Base-by-base conservation (phyloP, 2,329 filamentous ascomycete genomes). In the Nemania sp. region DNA sequence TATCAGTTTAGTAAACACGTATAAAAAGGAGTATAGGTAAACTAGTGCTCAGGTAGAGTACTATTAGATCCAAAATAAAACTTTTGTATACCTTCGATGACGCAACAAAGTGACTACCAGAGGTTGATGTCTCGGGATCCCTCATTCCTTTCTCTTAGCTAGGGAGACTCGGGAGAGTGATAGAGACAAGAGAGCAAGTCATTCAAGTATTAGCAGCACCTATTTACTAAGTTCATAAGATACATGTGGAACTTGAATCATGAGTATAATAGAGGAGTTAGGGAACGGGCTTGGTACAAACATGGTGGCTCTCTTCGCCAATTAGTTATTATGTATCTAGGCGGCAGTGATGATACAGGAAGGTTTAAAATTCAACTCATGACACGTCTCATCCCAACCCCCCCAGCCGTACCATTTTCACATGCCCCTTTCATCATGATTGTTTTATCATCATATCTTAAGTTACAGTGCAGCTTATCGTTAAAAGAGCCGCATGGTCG, bases 251-350 rank as follows among this genome's bases (percentile, higher is more conserved):
- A 45, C 5, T 5, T n/a, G 20, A 20, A 29, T 55, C 29, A 49
- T 35, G n/a, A 26, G 15, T 32, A 27, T 5, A 43, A 32, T 18
- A 38, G 41, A 18, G 32, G 4, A 10, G 18, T 18, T 27, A 5
- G 49, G 18, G 22, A 51, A 27, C 2, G 11, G n/a, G 20, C 29
- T 27, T 5, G 18, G 6, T 18, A 27, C 15, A 27, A 26, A 51
- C 51, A 63, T 15, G 13, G 22, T 32, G 5, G 5, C 18, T 20
- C 15, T 35, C 35, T 41, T 60, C 18, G 18, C 27, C 10, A 52
- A 69, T 67, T 64, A 69, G 55, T 18, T 64, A 61, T 58, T 67
- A 64, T 61, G 35, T 64, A 67, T 22, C 8, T 55, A 26, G 35
- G 20, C 29, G 32, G 64, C 24, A 64, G 54, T 60, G 47, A 52